A percentile compares a stretch with the other conserved stretches of the same genome.
These are phyloP conservation scores for Colletotrichum euphorbiae DNA, from an alignment of 2,329 filamentous ascomycete species.

Conservation along the genomic window DNA sequence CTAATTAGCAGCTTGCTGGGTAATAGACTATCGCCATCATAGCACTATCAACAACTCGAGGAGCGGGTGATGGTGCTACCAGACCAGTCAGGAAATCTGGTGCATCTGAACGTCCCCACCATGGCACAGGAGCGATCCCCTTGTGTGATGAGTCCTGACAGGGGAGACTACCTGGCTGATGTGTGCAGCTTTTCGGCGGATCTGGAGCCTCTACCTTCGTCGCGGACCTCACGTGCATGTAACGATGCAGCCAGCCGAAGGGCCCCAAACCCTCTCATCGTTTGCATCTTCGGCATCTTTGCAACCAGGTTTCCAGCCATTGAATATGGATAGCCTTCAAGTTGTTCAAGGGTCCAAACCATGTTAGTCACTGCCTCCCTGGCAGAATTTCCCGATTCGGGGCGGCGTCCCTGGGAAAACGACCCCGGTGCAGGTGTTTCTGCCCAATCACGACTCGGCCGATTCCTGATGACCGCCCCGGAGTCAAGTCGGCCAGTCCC, in stretches of 20 bases:
- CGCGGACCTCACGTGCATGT: background rate
- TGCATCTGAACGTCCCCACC: too few relatives aligned
- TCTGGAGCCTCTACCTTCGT: too few relatives aligned
- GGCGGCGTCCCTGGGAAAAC: background rate
- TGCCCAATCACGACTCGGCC: conserved; percentile 25
- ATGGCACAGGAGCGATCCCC: too few relatives aligned
- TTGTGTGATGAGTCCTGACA: too few relatives aligned
- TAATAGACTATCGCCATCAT: too few relatives aligned
- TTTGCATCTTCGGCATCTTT: background rate
- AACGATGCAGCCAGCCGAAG: background rate
- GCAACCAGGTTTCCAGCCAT: background rate
- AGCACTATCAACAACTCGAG: too few relatives aligned
- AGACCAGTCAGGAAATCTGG: too few relatives aligned
- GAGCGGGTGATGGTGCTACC: too few relatives aligned
- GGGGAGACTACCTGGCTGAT: too few relatives aligned
- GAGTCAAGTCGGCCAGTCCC: conserved; percentile 29
- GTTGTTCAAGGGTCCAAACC: conserved; percentile 19
- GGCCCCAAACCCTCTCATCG: background rate
- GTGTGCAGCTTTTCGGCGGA: too few relatives aligned
- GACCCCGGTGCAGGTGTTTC: background rate
- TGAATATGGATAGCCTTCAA: conserved; percentile 6
- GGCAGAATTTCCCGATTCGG: conserved; percentile 1
- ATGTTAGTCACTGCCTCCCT: conserved; percentile 11
- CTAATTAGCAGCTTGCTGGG: too few relatives aligned
- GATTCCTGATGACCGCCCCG: conserved; percentile 36